phyloP scores from a whole-genome alignment of 371 early-diverging fungal genomes.

The Mucor circinelloides region DNA sequence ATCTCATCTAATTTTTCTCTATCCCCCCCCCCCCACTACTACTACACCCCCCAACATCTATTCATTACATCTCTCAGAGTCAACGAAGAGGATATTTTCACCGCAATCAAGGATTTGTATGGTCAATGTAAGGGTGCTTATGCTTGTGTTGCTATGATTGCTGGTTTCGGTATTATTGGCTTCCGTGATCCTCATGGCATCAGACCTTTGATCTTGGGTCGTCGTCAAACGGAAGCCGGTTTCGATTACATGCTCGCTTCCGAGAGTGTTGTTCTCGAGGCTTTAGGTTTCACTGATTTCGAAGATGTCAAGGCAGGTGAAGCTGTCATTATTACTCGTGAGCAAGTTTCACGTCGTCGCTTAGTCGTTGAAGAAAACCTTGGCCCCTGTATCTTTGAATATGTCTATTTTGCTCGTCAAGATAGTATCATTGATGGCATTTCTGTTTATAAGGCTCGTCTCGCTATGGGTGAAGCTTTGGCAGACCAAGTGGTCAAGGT shows the following conservation, averaged over 20 bases:
- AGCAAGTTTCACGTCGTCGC: conserved; percentile 66
- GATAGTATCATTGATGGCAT: conserved; percentile 97
- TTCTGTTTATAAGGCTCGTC: conserved; percentile 95
- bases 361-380: conserved; percentile 60
- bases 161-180: conserved; percentile 88
- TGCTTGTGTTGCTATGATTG: conserved; percentile 95
- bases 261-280: conserved; percentile 92
- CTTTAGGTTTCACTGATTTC: conserved; percentile 86
- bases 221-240: conserved; percentile 56
- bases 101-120: conserved; percentile 85
- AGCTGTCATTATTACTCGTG: conserved; percentile 87
- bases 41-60: background rate
- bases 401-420: conserved; percentile 97
- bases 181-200: conserved; percentile 97
- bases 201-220: conserved; percentile 91
- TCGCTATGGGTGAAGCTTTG: conserved; percentile 96
- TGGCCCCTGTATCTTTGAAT: conserved; percentile 97
- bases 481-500: conserved; percentile 76
- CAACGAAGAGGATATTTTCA: conserved; percentile 96
- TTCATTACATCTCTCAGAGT: conserved; percentile 53
- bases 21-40: too few species aligned
- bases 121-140: conserved; percentile 88
- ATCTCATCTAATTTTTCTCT: conserved; percentile 28
- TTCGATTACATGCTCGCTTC: conserved; percentile 96
- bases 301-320: conserved; percentile 92